Base-by-base conservation (phyloP, 2,329 filamentous ascomycete genomes). In the Hypocrella siamensis region DNA sequence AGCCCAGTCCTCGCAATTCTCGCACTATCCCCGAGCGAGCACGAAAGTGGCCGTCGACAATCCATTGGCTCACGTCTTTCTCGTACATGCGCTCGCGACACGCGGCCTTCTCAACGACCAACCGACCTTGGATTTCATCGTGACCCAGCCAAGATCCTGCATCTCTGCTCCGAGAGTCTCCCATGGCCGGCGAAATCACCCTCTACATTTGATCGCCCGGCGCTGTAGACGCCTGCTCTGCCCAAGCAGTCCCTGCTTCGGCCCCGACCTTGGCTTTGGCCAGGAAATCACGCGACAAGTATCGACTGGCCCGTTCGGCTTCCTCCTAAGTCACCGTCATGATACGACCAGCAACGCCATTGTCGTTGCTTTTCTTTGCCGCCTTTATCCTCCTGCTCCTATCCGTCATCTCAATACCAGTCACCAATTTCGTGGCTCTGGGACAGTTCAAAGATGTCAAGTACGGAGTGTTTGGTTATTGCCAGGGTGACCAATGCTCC, bases 391-490 rank as follows among this genome's bases (percentile, higher is more conserved):
- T 96, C 39, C 67, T 96, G 32, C 64, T 96, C 29, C 65, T 98
- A 25, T 82, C 85, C 29, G 82, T 86, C 25, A 61, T 98, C n/a
- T 93, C 88, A 2, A 86, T 84, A 0, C 90, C 90, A 14, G 75
- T 98, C 43, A 79, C 96, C 50, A 75, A 79, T 48, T 69, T 66
- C 17, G 92, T 98, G 29, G 83, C 85, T 8, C 65, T 98, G 26
- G 86, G 81, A 24, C 75, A 72, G 32, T 88, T 76, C 49, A 60
- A 76, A 26, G 75, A 78, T 45, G 72, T 82, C 43, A 76, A 75
- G 42, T 94, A 92, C 62, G 90, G 90, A 30, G 86, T 96, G 30
- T 88, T 96, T 60, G 90, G 90, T 17, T 93, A 74, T 47, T 98
- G 90, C 56, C 65, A 73, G 41, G 61, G 58, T 25, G 53, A 61